Conservation (phyloP, 176 grass and related monocot species). For the Luzula sylvatica region DNA sequence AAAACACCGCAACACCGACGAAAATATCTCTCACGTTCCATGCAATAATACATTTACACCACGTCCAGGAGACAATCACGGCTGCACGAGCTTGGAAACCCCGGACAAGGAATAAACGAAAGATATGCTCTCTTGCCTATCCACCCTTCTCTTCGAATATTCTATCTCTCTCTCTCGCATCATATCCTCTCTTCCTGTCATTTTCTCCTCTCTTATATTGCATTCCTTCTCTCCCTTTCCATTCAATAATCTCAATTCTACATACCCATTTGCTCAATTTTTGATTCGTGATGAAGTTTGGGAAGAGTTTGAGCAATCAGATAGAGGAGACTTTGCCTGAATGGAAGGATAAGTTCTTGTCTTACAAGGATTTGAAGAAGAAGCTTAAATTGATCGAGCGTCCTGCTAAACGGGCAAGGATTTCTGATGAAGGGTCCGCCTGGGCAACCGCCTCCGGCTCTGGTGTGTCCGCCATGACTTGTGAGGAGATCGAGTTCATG, state of each 20-base stretch:
- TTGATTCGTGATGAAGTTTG: slow-evolving; percentile 61
- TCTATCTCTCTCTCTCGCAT: neutral
- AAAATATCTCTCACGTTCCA: too few species aligned
- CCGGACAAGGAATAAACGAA: too few species aligned
- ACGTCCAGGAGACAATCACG: too few species aligned
- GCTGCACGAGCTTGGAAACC: too few species aligned
- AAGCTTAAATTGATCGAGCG: slow-evolving; percentile 66
- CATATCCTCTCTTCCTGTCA: slow-evolving; percentile 4
- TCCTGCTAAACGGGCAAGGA: slow-evolving; percentile 38
- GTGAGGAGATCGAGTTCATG: slow-evolving; percentile 68
- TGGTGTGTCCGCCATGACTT: slow-evolving; percentile 28
- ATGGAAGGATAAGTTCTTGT: slow-evolving; percentile 94
- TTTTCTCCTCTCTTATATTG: slow-evolving; percentile 27
- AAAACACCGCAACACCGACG: too few species aligned
- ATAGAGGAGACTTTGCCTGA: slow-evolving; percentile 97
- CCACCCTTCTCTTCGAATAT: neutral
- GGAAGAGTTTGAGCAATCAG: slow-evolving; percentile 87
- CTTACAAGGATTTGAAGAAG: slow-evolving; percentile 98
- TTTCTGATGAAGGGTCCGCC: slow-evolving; percentile 21
- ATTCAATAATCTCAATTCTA: neutral
- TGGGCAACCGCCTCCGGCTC: neutral
- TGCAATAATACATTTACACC: too few species aligned
- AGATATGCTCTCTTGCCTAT: too few species aligned
- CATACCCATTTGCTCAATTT: slow-evolving; percentile 17
- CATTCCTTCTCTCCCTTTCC: slow-evolving; percentile 6